These are phyloP conservation scores for Juglanconis oblonga DNA, from an alignment of 2,329 filamentous ascomycete genomes.

Conservation along the genomic window DNA sequence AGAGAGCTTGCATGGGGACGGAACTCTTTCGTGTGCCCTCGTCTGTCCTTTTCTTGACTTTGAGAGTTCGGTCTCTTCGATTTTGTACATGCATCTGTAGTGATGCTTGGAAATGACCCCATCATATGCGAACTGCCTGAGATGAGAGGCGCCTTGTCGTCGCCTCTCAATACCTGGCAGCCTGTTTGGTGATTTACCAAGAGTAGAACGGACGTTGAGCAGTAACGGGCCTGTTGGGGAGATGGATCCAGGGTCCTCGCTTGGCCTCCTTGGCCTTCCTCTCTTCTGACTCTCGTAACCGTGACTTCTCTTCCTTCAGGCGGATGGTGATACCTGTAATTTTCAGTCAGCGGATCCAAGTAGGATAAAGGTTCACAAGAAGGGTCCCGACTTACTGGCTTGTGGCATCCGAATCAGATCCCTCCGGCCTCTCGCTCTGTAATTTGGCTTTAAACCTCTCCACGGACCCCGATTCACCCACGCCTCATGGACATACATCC, in stretches of 20 bases:
- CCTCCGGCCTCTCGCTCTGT: conserved; percentile 72
- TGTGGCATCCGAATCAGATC: conserved; percentile 67
- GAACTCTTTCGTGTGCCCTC: too few species aligned
- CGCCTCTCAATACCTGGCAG: not conserved
- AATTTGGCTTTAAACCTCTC: conserved; percentile 57
- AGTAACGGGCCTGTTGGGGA: conserved; percentile 81
- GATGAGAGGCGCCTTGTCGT: not conserved
- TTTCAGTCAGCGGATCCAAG: not conserved
- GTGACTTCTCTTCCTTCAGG: conserved; percentile 90
- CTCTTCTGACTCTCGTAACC: conserved; percentile 77
- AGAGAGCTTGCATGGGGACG: too few species aligned
- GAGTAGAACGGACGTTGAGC: conserved; percentile 86
- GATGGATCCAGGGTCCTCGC: conserved; percentile 78
- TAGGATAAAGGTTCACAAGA: not conserved
- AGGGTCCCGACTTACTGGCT: conserved; percentile 59
- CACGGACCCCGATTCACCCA: conserved; percentile 82
- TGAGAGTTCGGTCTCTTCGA: too few species aligned
- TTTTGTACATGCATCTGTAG: too few species aligned
- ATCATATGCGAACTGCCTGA: too few species aligned
- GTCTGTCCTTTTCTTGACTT: too few species aligned
- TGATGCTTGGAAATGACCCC: too few species aligned
- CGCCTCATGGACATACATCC: conserved; percentile 85
- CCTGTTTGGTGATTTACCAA: conserved; percentile 58
- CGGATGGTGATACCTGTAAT: conserved; percentile 71
- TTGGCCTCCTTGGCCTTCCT: conserved; percentile 71